Conservation (phyloP, 2,329 filamentous ascomycete species). For the Hymenoscyphus occultus region DNA sequence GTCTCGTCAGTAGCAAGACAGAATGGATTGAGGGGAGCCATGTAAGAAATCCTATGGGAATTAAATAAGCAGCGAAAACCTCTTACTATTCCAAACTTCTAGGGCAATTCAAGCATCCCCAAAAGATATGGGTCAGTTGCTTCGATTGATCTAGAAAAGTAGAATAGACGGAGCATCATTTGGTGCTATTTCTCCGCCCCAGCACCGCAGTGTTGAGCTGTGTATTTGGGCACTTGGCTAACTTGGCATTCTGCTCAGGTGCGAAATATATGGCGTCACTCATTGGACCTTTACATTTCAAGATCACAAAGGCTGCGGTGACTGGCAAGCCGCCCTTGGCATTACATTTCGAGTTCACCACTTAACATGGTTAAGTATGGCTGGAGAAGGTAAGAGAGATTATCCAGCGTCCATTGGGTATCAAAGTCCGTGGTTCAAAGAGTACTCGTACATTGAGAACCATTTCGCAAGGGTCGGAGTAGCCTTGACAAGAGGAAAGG, state of each 20-base stretch:
- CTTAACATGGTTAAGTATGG: constrained; percentile 37
- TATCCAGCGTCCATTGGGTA: constrained; percentile 37
- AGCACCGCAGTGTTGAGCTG: not conserved
- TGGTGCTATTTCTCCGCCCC: not conserved
- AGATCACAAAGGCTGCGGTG: constrained; percentile 37
- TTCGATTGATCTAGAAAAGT: too few relatives aligned
- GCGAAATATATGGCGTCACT: constrained; percentile 36
- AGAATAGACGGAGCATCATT: too few relatives aligned
- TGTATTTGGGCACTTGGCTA: not conserved
- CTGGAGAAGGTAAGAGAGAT: constrained; percentile 36
- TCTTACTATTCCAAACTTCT: not conserved
- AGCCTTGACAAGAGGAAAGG: constrained; percentile 34
- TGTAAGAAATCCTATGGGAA: constrained; percentile 20
- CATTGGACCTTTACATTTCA: constrained; percentile 37
- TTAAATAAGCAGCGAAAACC: not conserved
- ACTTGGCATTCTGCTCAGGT: not conserved
- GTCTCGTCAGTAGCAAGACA: constrained; percentile 30
- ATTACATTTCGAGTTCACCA: constrained; percentile 37
- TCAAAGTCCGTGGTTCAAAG: constrained; percentile 38
- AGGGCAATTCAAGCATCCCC: not conserved
- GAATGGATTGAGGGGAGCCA: constrained; percentile 31
- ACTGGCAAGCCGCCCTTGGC: constrained; percentile 38
- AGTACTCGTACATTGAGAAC: constrained; percentile 35
- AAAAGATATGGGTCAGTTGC: too few relatives aligned
- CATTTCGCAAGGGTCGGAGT: constrained; percentile 36